Evolutionary conservation across 2,329 filamentous ascomycete genomes (phyloP).

Genomic region (Leptodontidium sp.): DNA sequence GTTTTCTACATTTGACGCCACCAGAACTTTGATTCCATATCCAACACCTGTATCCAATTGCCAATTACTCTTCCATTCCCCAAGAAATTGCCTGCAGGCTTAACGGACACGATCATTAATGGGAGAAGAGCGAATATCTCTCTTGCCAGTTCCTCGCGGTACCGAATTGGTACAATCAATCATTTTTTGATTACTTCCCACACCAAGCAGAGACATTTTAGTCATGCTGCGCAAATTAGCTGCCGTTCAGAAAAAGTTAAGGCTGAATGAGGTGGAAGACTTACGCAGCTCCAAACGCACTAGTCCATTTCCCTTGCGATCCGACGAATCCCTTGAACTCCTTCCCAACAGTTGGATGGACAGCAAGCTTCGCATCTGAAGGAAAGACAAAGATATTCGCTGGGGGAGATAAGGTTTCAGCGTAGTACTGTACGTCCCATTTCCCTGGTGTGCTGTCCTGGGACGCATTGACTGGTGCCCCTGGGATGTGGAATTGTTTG

Average conservation of each 20-base stretch:
- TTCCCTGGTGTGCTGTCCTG: slow-evolving; percentile 46
- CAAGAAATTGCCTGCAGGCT: too few relatives aligned
- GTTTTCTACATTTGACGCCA: too few relatives aligned
- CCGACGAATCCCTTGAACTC: background rate
- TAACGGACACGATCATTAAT: slow-evolving; percentile 4
- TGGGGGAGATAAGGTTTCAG: slow-evolving; percentile 43
- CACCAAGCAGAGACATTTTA: background rate
- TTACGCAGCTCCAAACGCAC: background rate
- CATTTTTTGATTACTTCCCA: background rate
- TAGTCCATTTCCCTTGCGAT: background rate
- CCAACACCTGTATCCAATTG: too few relatives aligned
- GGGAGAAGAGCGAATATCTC: background rate
- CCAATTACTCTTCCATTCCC: too few relatives aligned
- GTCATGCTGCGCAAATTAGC: background rate
- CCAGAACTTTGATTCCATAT: too few relatives aligned
- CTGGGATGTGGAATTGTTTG: background rate
- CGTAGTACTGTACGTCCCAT: slow-evolving; percentile 60
- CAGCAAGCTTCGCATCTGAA: background rate
- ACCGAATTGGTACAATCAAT: background rate
- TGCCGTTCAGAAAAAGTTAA: background rate
- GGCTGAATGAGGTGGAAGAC: background rate
- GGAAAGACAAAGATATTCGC: background rate
- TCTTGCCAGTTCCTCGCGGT: background rate
- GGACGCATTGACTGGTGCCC: background rate
- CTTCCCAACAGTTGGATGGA: background rate